phyloP scores from a whole-genome alignment of 2,329 filamentous ascomycete genomes.

The Pleurostoma richardsiae region DNA sequence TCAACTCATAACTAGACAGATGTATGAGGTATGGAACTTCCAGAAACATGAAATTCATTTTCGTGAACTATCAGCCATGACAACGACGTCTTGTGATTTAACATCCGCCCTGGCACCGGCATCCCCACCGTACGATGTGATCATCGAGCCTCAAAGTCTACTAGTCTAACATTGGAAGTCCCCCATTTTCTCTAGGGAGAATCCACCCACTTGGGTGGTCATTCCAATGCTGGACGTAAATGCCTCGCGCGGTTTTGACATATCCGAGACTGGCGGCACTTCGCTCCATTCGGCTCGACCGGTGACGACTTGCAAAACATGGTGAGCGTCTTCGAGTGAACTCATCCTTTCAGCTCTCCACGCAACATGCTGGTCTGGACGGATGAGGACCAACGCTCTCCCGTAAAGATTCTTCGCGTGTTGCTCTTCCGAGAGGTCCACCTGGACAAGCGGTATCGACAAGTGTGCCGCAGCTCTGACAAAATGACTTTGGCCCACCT shows the following conservation, averaged over 20 bases:
- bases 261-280: background rate
- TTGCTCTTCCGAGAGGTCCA: slow-evolving; percentile 5
- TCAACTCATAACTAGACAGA: too few relatives aligned
- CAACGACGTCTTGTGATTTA: too few relatives aligned
- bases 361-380: slow-evolving; percentile 10
- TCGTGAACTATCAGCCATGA: too few relatives aligned
- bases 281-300: background rate
- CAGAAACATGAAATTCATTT: too few relatives aligned
- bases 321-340: too few relatives aligned
- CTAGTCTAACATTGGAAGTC: too few relatives aligned
- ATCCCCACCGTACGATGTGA: too few relatives aligned
- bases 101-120: too few relatives aligned
- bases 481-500: background rate
- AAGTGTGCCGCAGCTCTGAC: background rate
- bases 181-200: background rate
- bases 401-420: slow-evolving; percentile 6
- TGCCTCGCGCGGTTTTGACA: background rate
- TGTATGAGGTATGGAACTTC: too few relatives aligned
- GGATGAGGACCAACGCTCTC: slow-evolving; percentile 6
- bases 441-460: slow-evolving; percentile 3
- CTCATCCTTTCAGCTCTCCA: slow-evolving; percentile 7
- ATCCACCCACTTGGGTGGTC: background rate
- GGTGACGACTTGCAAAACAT: too few relatives aligned
- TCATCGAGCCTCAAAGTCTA: too few relatives aligned
- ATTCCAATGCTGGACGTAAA: background rate